Evolutionary conservation across 2,329 filamentous ascomycete genomes (phyloP), one percentile per base, ranked within the genome.

Genomic region (Talaromyces sp.): DNA sequence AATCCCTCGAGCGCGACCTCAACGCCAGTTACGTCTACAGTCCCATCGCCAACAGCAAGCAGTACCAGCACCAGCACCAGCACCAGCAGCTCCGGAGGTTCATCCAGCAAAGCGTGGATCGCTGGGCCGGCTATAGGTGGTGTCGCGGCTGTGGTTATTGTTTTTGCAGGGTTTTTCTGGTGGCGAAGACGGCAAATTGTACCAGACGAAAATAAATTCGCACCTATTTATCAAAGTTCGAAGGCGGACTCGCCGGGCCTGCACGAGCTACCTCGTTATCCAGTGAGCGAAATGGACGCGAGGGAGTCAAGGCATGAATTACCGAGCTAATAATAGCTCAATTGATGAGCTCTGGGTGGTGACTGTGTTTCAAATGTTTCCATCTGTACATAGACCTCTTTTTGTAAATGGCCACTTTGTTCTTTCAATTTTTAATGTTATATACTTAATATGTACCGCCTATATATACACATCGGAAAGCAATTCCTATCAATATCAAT

Each of bases 41-140:
- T 6, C 9, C 7, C 44, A 47, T 47, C 44, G 18, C 8, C 44
- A 18, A 36, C 8, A 8, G 33, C 33, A 36, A 36, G 33, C 14
- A 47, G 12, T 50, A 18, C 30, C 8, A 60, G 27, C 42, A 40
- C 44, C 4, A 60, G 23, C 57, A 31, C 18, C 42, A 14, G 42
- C 28, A n/a, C n/a, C 16, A 16, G 28, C 40, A 14, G 14, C 12
- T 40, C 44, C 7, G 44, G 44, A 8, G n/a, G n/a, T 28, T 55
- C 57, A 18, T 40, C 50, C 27, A 56, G 51, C 36, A 50, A 60
- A 33, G 36, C 58, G 6, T 60, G 58, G 58, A 56, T 60, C 14
- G 58, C 52, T 6, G 58, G 58, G 6, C 58, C 52, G 47, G 58
- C 56, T 44, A 27, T 60, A 7, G 58, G 58, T 2, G 52, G 7